These are phyloP conservation scores for Mariannaea sp. DNA, from an alignment of 2,329 filamentous ascomycete species.

Conservation along the genomic window DNA sequence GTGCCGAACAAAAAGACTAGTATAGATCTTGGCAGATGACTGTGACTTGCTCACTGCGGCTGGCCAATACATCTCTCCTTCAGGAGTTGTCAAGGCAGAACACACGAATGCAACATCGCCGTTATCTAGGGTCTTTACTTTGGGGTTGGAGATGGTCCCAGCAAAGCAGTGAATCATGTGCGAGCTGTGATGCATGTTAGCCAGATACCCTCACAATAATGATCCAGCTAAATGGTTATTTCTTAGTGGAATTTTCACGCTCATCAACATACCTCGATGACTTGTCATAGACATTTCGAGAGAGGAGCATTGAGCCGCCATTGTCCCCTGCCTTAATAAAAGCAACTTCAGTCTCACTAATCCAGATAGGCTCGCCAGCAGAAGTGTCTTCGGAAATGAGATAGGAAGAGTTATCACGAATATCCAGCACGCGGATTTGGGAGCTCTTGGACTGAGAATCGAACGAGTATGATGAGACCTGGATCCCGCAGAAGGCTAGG, in stretches of 20 bases:
- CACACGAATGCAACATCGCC: conserved; percentile 59
- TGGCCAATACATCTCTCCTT: conserved; percentile 72
- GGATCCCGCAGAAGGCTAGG: background rate
- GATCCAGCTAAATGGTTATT: background rate
- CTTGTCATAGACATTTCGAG: conserved; percentile 42
- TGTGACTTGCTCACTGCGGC: conserved; percentile 62
- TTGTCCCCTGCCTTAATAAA: conserved; percentile 58
- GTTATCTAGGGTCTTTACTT: conserved; percentile 56
- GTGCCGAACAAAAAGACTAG: conserved; percentile 76
- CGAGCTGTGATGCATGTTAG: conserved; percentile 27
- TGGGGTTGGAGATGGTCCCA: conserved; percentile 62
- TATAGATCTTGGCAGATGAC: conserved; percentile 73
- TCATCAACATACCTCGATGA: conserved; percentile 45
- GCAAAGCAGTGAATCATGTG: conserved; percentile 55
- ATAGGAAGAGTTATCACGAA: conserved; percentile 67
- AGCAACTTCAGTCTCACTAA: conserved; percentile 67
- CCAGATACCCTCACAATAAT: too few relatives aligned
- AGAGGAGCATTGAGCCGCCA: conserved; percentile 53
- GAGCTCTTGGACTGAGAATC: conserved; percentile 69
- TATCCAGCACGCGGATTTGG: conserved; percentile 73
- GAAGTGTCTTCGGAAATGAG: conserved; percentile 67
- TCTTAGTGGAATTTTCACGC: background rate
- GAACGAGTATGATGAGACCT: conserved; percentile 80
- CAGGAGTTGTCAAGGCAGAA: conserved; percentile 68
- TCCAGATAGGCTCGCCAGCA: conserved; percentile 76